These are phyloP conservation scores for Aspergillus oerlinghausenensis DNA, from an alignment of 2,329 filamentous ascomycete genomes.

Conservation along the genomic window DNA sequence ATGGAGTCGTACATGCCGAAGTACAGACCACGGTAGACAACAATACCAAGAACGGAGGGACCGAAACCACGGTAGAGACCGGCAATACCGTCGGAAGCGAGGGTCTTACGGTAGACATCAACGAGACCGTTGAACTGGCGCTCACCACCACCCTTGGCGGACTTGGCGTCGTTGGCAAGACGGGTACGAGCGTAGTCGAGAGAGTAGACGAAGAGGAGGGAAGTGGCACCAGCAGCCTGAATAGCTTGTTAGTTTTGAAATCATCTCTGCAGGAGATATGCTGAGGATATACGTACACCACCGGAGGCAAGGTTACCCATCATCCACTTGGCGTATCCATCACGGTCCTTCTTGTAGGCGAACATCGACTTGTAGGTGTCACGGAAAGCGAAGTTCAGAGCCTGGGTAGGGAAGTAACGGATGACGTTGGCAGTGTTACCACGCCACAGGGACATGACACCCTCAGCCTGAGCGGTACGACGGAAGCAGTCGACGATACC, in stretches of 20 bases:
- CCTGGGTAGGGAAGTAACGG: slow-evolving; percentile 99
- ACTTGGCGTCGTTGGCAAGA: slow-evolving; percentile 99
- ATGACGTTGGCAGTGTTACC: slow-evolving; percentile 99
- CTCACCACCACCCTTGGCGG: slow-evolving; percentile 86
- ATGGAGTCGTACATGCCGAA: slow-evolving; percentile 99
- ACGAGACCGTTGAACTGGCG: slow-evolving; percentile 99
- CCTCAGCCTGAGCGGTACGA: slow-evolving; percentile 84
- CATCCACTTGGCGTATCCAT: slow-evolving; percentile 99
- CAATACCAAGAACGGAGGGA: slow-evolving; percentile 97
- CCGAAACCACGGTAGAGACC: slow-evolving; percentile 99
- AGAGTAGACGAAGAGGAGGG: slow-evolving; percentile 99
- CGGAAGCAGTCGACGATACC: slow-evolving; percentile 95
- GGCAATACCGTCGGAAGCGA: slow-evolving; percentile 95
- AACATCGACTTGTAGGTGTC: slow-evolving; percentile 99
- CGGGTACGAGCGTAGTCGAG: slow-evolving; percentile 99
- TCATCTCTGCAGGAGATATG: slow-evolving; percentile 2
- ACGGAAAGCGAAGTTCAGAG: slow-evolving; percentile 99
- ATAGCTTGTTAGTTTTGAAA: slow-evolving; percentile 4
- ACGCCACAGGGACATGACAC: slow-evolving; percentile 94
- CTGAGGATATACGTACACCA: slow-evolving; percentile 69
- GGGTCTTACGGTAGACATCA: slow-evolving; percentile 99
- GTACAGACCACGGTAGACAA: slow-evolving; percentile 99
- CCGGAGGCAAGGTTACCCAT: slow-evolving; percentile 98
- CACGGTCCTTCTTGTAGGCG: slow-evolving; percentile 99
- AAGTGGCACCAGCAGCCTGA: slow-evolving; percentile 96